Evolutionary conservation across 176 grass and related monocot species (phyloP).

Genomic region (Carex littledalei): DNA sequence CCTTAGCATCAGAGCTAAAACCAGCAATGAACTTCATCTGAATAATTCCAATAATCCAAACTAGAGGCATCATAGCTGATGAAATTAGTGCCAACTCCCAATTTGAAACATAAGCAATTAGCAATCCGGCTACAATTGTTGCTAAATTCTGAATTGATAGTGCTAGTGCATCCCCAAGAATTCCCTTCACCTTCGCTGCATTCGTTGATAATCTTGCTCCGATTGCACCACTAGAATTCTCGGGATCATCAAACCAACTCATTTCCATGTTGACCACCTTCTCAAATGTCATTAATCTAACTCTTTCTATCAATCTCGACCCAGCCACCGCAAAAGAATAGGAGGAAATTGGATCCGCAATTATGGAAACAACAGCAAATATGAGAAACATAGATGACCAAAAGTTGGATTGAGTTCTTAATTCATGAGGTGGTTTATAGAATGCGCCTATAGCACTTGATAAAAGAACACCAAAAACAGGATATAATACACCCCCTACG

Average conservation of each 20-base stretch:
- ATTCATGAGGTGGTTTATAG: constrained; percentile 51
- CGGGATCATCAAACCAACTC: constrained; percentile 71
- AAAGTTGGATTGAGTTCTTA: constrained; percentile 53
- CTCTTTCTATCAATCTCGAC: constrained; percentile 60
- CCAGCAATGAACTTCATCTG: constrained; percentile 55
- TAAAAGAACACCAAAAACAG: constrained; percentile 44
- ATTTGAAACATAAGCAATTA: constrained; percentile 52
- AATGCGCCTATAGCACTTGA: constrained; percentile 37
- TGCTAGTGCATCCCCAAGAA: constrained; percentile 65
- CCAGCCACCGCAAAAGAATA: constrained; percentile 71
- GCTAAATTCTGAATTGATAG: constrained; percentile 46
- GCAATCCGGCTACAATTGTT: constrained; percentile 46
- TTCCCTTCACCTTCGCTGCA: constrained; percentile 48
- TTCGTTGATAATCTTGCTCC: constrained; percentile 62
- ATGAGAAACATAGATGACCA: constrained; percentile 57
- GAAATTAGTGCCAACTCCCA: constrained; percentile 65
- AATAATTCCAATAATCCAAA: constrained; percentile 46
- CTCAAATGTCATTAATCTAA: constrained; percentile 46
- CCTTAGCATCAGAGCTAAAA: constrained; percentile 62
- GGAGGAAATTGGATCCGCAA: constrained; percentile 38
- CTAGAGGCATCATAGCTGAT: constrained; percentile 51
- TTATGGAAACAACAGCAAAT: constrained; percentile 30
- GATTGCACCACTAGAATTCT: constrained; percentile 78
- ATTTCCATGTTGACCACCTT: constrained; percentile 64
- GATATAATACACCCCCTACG: constrained; percentile 41